Percentiles rank a stretch among this genome's conserved stretches.
Conservation (phyloP, 2,329 filamentous ascomycete species). For the Helminthosporium solani region DNA sequence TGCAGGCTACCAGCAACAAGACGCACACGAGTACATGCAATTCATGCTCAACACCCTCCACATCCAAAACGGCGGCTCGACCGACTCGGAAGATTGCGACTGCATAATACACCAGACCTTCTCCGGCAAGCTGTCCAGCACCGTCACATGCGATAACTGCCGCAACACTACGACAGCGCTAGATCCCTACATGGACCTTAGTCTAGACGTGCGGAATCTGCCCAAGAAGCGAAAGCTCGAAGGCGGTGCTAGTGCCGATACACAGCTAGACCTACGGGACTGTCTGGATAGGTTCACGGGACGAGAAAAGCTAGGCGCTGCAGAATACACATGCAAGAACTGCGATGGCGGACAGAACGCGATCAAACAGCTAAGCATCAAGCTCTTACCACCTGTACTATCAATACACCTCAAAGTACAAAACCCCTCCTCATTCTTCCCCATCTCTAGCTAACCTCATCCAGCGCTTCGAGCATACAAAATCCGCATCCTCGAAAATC, state of each 20-base stretch:
- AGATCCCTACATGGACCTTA: conserved; percentile 89
- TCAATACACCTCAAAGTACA: conserved; percentile 88
- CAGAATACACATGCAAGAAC: conserved; percentile 82
- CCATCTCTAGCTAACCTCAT: conserved; percentile 5
- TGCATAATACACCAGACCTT: conserved; percentile 95
- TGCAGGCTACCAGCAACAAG: conserved; percentile 91
- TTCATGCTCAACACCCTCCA: conserved; percentile 92
- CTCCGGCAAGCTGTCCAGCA: conserved; percentile 86
- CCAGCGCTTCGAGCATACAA: conserved; percentile 73
- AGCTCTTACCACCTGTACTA: conserved; percentile 81
- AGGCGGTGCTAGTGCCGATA: conserved; percentile 31
- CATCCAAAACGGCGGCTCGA: conserved; percentile 66
- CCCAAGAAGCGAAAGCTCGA: conserved; percentile 65
- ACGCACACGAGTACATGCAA: conserved; percentile 96
- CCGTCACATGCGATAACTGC: conserved; percentile 87
- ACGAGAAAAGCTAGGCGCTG: conserved; percentile 70
- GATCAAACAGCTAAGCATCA: conserved; percentile 80
- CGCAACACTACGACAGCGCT: conserved; percentile 77
- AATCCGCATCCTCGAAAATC: conserved; percentile 78
- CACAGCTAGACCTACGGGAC: conserved; percentile 46
- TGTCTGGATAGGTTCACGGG: conserved; percentile 88
- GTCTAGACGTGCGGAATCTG: conserved; percentile 76
- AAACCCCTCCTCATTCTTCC: background rate
- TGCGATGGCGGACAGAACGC: conserved; percentile 76
- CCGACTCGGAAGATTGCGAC: conserved; percentile 58